Percentiles rank a stretch among this genome's conserved stretches.
Evolutionary conservation across 2,329 filamentous ascomycete species (phyloP).

Genomic region (Penicillium sp.): DNA sequence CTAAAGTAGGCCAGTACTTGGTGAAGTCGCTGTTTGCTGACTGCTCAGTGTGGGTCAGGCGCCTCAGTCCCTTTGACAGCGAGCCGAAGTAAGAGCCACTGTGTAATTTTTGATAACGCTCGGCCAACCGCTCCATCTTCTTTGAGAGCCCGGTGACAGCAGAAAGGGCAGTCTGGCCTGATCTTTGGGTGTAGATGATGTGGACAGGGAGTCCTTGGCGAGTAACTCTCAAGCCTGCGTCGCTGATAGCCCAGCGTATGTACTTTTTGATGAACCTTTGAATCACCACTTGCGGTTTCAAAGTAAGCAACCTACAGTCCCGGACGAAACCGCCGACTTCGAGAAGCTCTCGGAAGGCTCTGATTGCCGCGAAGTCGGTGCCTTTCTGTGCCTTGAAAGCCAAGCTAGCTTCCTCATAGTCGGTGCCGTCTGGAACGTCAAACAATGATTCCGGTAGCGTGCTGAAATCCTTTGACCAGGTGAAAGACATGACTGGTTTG

Average conservation of each 20-base stretch:
- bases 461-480: slow-evolving; percentile 51
- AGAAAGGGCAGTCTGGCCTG: slow-evolving; percentile 36
- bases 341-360: slow-evolving; percentile 48
- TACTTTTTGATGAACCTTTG: slow-evolving; percentile 44
- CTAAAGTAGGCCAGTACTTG: slow-evolving; percentile 45
- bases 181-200: slow-evolving; percentile 40
- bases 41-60: not conserved
- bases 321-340: slow-evolving; percentile 49
- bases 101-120: slow-evolving; percentile 39
- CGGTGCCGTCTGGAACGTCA: slow-evolving; percentile 21
- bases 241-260: slow-evolving; percentile 51
- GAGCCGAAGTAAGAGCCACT: not conserved
- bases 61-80: not conserved
- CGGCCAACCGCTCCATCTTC: slow-evolving; percentile 43
- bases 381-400: slow-evolving; percentile 44
- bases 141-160: slow-evolving; percentile 42
- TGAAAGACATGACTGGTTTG: slow-evolving; percentile 50
- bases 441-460: slow-evolving; percentile 53
- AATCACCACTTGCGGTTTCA: slow-evolving; percentile 36
- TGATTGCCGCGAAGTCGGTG: slow-evolving; percentile 48
- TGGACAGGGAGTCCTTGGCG: slow-evolving; percentile 43
- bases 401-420: slow-evolving; percentile 35
- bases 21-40: not conserved
- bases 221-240: slow-evolving; percentile 41
- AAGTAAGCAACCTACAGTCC: slow-evolving; percentile 43